Base-by-base conservation (phyloP, 371 early-diverging fungal genomes). In the Sporodiniella umbellata region DNA sequence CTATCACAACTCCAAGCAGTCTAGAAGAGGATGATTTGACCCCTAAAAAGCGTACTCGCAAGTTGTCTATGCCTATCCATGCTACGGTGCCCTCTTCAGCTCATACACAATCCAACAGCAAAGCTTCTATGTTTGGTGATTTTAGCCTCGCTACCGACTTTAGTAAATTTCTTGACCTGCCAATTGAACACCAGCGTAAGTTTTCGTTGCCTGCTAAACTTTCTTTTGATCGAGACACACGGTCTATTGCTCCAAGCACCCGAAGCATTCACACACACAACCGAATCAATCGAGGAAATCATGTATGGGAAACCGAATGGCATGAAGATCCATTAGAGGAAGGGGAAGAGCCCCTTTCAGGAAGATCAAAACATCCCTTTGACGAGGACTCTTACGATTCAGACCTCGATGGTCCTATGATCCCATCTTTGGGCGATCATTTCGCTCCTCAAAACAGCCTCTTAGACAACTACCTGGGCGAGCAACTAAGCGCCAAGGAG, bases 371-470 rank as follows among this genome's bases (percentile, higher is more conserved):
- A 3, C 60, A 54, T 24, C 58, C 62, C 18, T 68, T 63, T 31
- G 66, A 71, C 33, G 58, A 62, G 24, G 57, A 58, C 12, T 59
- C 58, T 0, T 58, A 61, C 38, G 61, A 68, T 26, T 40, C 49
- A 1, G 58, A 61, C 26, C 53, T 58, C 28, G 62, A 62, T 35
- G 66, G 66, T 8, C 75, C 75, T 25, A 51, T 69, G 30, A 75
- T 75, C 38, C 75, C 75, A 22, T 53, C 66, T 2, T 50, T 75
- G 28, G 58, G 64, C 4, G 75, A 75, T 49, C 67, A 72, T 38
- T 75, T 75, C 70, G 75, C 75, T 22, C 67, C 72, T 10, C 67
- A 72, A 40, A 75, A 71, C 38, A 67, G 66, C 23, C 50, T 75
- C 11, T 48, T 73, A 30, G 74, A 73, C 43, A 69, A 53, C 2